Base-by-base conservation (phyloP, 202 grass and related monocot species). In the Alloteropsis angusta region DNA sequence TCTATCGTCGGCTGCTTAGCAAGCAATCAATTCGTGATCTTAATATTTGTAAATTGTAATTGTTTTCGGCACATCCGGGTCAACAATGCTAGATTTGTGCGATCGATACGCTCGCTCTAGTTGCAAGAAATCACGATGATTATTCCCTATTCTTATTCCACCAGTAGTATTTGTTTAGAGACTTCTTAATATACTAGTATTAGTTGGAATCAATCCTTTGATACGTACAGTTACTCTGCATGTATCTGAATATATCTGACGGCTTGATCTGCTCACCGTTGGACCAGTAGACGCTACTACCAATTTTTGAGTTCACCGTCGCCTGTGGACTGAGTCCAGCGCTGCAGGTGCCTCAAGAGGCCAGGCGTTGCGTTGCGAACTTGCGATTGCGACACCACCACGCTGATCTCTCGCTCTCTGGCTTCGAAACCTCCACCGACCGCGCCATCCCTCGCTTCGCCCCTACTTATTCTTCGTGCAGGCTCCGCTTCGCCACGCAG, bases 391-490 rank as follows among this genome's bases (percentile, higher is more conserved):
- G 68, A 60, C 76, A 49, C 48, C n/a, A 66, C 12, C 76, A 74
- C 58, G 41, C 56, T 19, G 42, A 14, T 41, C 61, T 74, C 61
- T 54, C 82, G 23, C 65, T 57, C 22, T 0, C 46, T 49, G 60
- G 28, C 62, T 10, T 45, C 62, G 13, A 54, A 87, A 82, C 32
- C 65, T 22, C 48, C 79, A 87, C 79, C 85, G 72, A 82, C 71
- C 78, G 64, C 66, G 41, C 42, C 41, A 28, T 46, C 43, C 18
- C 58, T 84, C 60, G 53, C 66, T 50, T 48, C 65, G 37, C 26
- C 61, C 52, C 74, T 83, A 71, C 76, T 83, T 60, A 74, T 48
- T 26, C 35, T 65, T 59, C 11, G 3, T 6, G 28, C 18, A 70
- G 23, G 4, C 42, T 70, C 41, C 7, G 6, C 73, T 36, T 57